phyloP scores from a whole-genome alignment of 139 green algal species.

The Volvox africanus region DNA sequence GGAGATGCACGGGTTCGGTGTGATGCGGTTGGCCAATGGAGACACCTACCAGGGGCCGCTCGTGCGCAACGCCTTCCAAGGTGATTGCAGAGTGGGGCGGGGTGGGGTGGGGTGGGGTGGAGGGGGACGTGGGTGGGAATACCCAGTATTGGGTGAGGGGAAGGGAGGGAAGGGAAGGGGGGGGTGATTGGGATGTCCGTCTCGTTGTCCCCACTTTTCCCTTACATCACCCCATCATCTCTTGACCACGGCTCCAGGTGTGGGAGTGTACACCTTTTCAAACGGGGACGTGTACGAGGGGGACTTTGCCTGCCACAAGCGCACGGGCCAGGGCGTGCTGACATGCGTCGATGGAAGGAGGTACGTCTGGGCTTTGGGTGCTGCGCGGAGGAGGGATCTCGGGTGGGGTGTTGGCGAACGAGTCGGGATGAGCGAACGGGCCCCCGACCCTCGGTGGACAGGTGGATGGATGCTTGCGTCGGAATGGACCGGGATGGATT shows the following conservation, averaged over 20 bases:
- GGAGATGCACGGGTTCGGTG: constrained; percentile 60
- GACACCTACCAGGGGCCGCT: constrained; percentile 57
- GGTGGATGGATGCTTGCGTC: too few species aligned
- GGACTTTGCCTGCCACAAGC: constrained; percentile 38
- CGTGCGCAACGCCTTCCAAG: constrained; percentile 49
- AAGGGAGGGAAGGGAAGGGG: too few species aligned
- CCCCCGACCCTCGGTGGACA: too few species aligned
- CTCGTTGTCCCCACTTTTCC: background rate
- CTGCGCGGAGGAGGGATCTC: too few species aligned
- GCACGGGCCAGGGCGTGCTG: constrained; percentile 9
- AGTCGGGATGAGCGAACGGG: too few species aligned
- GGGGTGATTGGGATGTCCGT: too few species aligned
- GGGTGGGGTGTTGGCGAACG: too few species aligned
- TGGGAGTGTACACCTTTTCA: constrained; percentile 36
- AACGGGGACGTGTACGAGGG: constrained; percentile 44
- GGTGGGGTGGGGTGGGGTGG: background rate
- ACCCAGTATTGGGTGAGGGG: too few species aligned
- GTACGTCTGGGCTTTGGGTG: background rate
- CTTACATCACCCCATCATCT: background rate
- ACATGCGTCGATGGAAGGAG: constrained; percentile 18
- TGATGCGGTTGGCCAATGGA: constrained; percentile 38
- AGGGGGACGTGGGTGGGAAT: background rate
- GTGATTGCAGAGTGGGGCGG: background rate
- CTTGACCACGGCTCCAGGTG: constrained; percentile 5
- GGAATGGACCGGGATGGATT: too few species aligned